A percentile compares a stretch with the other conserved stretches of the same genome.
These are phyloP conservation scores for Tulasnella sp. DNA, from an alignment of 768 basidiomycete species.

Conservation along the genomic window DNA sequence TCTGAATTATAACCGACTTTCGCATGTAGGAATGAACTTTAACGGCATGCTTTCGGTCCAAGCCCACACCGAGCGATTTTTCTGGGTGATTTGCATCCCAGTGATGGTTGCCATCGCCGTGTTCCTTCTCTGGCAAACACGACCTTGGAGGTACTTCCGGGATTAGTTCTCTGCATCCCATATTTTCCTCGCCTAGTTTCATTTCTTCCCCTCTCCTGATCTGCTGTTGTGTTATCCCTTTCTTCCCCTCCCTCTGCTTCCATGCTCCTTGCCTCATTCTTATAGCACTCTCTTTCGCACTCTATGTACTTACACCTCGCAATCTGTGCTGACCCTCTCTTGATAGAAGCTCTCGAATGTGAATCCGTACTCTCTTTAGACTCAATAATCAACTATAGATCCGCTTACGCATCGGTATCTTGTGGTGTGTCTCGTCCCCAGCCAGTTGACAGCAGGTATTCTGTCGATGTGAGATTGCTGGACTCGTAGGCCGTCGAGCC, in stretches of 20 bases:
- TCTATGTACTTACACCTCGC: not conserved
- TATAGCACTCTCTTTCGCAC: not conserved
- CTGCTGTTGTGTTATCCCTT: not conserved
- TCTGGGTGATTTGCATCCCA: conserved; percentile 7
- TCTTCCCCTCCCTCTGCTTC: not conserved
- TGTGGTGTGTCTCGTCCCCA: not conserved
- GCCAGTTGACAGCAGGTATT: too few species aligned
- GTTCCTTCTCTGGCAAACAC: conserved; percentile 4
- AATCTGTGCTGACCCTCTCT: not conserved
- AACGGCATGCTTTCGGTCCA: conserved; percentile 13
- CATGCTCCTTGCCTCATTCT: not conserved
- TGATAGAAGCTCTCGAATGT: not conserved
- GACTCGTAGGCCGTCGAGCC: too few species aligned
- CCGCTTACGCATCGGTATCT: not conserved
- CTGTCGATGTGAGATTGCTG: too few species aligned
- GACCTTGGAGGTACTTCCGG: not conserved
- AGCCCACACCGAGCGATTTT: conserved; percentile 11
- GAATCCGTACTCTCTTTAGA: not conserved
- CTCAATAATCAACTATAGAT: not conserved
- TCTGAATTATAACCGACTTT: not conserved
- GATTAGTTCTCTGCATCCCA: not conserved
- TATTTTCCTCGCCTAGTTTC: not conserved
- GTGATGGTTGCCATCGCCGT: not conserved
- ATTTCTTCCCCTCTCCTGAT: not conserved
- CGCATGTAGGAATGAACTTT: conserved; percentile 20